Base-by-base conservation (phyloP, 495 filamentous ascomycete genomes). In the Thermothielavioides terrestris region DNA sequence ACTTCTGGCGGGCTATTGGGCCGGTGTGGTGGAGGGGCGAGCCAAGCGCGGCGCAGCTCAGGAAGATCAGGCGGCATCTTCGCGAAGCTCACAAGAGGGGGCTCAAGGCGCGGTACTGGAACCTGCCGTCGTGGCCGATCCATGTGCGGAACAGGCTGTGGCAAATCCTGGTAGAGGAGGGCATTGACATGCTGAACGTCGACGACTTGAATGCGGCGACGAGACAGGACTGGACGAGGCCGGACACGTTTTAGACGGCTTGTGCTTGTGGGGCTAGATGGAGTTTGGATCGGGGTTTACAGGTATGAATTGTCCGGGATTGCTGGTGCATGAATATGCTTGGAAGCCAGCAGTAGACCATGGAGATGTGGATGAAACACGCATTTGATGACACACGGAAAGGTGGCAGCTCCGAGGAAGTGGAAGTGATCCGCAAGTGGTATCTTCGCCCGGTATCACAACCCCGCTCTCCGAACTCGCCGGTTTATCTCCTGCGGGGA, bases 91-190 rank as follows among this genome's bases (percentile, higher is more conserved):
- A 88, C 54, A 63, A 62, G 15, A 77, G 78, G 56, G 86, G 88
- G 0, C 67, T 94, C 31, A 81, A 81, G 53, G 82, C 79, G 6
- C 66, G 88, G 35, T 94, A 90, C 62, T 94, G 88, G 88, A 78
- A 81, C n/a, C 58, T 84, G 20, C 87, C 88, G 0, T 65, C 65
- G 47, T 94, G 88, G 87, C 87, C 88, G 10, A 65, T 83, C n/a
- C 76, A 78, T 41, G 55, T 84, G 56, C 70, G 88, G 35, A 84
- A 92, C 65, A 73, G 79, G 48, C 67, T 94, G 15, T 94, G 88
- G 88, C 67, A 78, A 40, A 72, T 83, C 3, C 61, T 94, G n/a
- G 71, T 82, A 23, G 66, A 73, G 36, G 85, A 88, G 55, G 87
- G 86, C 0, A 82, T 84, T 17, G 78, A 81, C 40, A 66, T 89